phyloP scores from a whole-genome alignment of 139 green algal genomes.

The Tetraselmis chui region DNA sequence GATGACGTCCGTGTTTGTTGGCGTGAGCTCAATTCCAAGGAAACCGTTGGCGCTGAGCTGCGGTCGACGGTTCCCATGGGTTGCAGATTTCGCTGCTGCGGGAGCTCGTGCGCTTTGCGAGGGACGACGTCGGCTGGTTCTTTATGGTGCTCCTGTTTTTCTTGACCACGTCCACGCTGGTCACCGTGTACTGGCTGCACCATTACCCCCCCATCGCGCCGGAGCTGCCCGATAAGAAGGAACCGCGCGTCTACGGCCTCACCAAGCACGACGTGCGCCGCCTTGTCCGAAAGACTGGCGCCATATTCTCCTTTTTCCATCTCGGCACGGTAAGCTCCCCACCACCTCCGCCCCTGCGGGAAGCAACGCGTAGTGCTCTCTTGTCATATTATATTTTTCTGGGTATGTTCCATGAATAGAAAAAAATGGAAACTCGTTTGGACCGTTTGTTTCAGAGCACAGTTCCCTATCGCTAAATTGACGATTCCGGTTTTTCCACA shows the following conservation, averaged over 20 bases:
- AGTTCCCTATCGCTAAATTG: too few species aligned
- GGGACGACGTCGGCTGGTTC: conserved; percentile 18
- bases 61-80: too few species aligned
- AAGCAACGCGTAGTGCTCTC: too few species aligned
- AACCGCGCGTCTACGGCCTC: conserved; percentile 17
- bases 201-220: conserved; percentile 20
- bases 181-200: conserved; percentile 19
- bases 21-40: too few species aligned
- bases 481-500: too few species aligned
- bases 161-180: conserved; percentile 13
- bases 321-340: conserved; percentile 21
- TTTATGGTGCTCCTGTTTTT: conserved; percentile 26
- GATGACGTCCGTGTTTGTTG: too few species aligned
- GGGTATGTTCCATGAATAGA: too few species aligned
- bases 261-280: conserved; percentile 23
- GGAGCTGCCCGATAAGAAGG: background rate
- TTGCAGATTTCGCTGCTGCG: background rate
- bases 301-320: conserved; percentile 18
- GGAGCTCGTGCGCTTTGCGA: conserved; percentile 19
- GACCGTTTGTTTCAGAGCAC: too few species aligned
- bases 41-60: too few species aligned
- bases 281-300: conserved; percentile 17
- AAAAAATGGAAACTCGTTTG: too few species aligned
- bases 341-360: too few species aligned
- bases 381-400: too few species aligned